Evolutionary conservation across 164 flowering plant species (phyloP), one percentile per base, ranked within the genome.

Genomic region (Aristolochia contorta): DNA sequence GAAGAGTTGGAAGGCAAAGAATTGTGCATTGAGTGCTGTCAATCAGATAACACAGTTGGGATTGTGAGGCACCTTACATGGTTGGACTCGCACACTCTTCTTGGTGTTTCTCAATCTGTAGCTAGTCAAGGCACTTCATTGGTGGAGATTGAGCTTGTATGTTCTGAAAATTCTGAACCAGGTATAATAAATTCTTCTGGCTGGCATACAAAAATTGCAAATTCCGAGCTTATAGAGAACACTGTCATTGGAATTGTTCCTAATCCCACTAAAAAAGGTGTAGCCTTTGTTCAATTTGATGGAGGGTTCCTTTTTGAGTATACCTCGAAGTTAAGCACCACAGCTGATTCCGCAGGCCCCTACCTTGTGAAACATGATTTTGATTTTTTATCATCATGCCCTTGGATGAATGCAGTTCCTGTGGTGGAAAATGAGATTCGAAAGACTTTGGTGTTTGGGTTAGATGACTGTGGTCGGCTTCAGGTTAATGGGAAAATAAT

Each of bases 1-100:
- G 96, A 83, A 63, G 82, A 82, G 47, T 75, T 93, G 50, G 99
- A 93, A 65, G 93, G 87, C n/a, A 80, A 79, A 65, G 87, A 80
- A 65, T 69, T 86, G 61, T 63, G 10, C 33, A 71, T 86, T 66
- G 96, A 85, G 70, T 65, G 80, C 64, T 76, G 68, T 21, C 20
- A 45, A 61, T 75, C 80, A 67, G 86, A 79, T 64, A 64, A 43
- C 47, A 37, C 51, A 25, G 58, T 79, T 68, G 79, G 81, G 33
- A 74, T 86, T 16, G 66, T 81, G 33, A 55, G 79, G 41, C 97
- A 90, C 78, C 84, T 90, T 48, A 54, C 67, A 46, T 93, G 97
- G 95, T 69, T 93, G 77, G 94, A 88, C 68, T 73, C 86, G 21
- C 82, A 78, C 65, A 56, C 61, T 54, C 84, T 93, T 71, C 81